Conservation (phyloP, 306 rosid species). For the Boehmeria nivea region DNA sequence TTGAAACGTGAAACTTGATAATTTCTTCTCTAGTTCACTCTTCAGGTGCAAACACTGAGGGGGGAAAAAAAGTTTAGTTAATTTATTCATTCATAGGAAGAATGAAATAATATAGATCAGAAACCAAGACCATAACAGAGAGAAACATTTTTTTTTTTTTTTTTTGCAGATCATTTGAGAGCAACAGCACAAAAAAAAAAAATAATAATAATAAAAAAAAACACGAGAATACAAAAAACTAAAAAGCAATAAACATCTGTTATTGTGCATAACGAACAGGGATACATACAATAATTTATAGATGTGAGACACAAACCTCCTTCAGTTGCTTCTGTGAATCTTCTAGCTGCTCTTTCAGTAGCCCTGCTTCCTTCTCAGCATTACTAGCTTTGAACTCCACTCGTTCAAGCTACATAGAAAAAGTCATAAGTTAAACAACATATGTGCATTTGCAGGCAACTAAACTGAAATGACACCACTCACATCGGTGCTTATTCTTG, state of each 20-base stretch:
- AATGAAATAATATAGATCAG: too few relatives aligned
- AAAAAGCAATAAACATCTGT: conserved; percentile 3
- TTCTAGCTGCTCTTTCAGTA: conserved; percentile 62
- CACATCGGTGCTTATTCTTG: conserved; percentile 65
- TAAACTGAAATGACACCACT: conserved; percentile 18
- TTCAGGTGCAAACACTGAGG: conserved; percentile 73
- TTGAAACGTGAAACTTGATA: conserved; percentile 52
- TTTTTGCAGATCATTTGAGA: background rate
- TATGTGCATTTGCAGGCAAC: conserved; percentile 1
- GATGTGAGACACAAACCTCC: conserved; percentile 47
- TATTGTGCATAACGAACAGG: too few relatives aligned
- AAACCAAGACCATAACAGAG: too few relatives aligned
- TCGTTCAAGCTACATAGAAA: conserved; percentile 57
- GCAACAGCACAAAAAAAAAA: too few relatives aligned
- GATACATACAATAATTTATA: background rate
- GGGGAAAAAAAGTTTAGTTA: conserved; percentile 2
- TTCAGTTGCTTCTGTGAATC: conserved; percentile 53
- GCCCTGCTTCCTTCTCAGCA: conserved; percentile 70
- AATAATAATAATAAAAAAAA: background rate
- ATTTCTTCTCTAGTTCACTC: conserved; percentile 68
- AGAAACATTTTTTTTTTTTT: conserved; percentile 9
- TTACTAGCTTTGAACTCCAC: conserved; percentile 69
- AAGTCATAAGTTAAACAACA: conserved; percentile 17
- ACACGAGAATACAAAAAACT: conserved; percentile 8
- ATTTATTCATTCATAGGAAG: conserved; percentile 1